A percentile compares a stretch with the other conserved stretches of the same genome.
phyloP scores from a whole-genome alignment of 2,329 filamentous ascomycete species.

The Aspergillus sp. region DNA sequence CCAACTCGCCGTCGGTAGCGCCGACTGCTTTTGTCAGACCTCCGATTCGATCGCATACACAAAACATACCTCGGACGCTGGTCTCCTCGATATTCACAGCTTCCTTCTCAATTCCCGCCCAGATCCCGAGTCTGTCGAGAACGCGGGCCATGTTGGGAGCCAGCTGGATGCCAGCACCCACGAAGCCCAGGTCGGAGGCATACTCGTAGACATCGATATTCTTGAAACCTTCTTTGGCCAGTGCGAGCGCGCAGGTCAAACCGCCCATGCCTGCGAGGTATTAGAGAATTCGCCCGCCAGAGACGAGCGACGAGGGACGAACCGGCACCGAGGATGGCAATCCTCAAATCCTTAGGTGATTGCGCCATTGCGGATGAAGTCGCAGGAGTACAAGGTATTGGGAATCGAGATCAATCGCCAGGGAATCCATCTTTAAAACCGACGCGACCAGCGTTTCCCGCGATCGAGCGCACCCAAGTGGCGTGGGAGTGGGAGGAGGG shows the following conservation, averaged over 20 bases:
- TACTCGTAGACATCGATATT: constrained; percentile 65
- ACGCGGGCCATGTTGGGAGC: constrained; percentile 73
- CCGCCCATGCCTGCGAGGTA: constrained; percentile 68
- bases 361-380: constrained; percentile 13
- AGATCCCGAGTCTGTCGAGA: constrained; percentile 61
- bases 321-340: constrained; percentile 42
- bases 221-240: constrained; percentile 66
- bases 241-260: constrained; percentile 57
- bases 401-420: too few relatives aligned
- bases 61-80: constrained; percentile 54
- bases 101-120: constrained; percentile 58
- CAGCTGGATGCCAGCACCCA: constrained; percentile 73
- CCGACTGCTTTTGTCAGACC: constrained; percentile 42
- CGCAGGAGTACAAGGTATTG: too few relatives aligned
- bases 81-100: constrained; percentile 61
- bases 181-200: constrained; percentile 64
- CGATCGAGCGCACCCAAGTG: too few relatives aligned
- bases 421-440: too few relatives aligned
- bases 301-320: constrained; percentile 9
- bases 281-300: too few relatives aligned
- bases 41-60: neutral
- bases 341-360: constrained; percentile 23
- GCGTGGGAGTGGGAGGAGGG: neutral
- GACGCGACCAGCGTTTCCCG: too few relatives aligned
- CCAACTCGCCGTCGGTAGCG: constrained; percentile 57